A percentile compares a stretch with the other conserved stretches of the same genome.
phyloP scores from a whole-genome alignment of 306 rosid genomes.

The Citrullus colocynthis region DNA sequence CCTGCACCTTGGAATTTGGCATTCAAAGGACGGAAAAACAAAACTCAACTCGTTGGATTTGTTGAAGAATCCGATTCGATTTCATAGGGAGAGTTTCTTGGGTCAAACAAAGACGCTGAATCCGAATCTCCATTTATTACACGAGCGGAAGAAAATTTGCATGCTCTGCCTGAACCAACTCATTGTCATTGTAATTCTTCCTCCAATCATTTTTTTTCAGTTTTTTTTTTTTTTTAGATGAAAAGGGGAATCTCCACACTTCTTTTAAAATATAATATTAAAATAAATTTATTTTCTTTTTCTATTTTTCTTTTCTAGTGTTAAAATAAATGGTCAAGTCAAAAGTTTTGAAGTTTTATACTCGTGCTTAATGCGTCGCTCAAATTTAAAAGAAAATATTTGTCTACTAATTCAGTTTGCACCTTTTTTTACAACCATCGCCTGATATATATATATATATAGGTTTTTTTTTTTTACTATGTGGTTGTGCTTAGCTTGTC shows the following conservation, averaged over 20 bases:
- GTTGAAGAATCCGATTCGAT: not conserved
- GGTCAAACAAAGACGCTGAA: constrained; percentile 1
- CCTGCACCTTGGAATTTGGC: not conserved
- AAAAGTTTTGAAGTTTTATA: no score
- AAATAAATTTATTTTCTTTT: no score
- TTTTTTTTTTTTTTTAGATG: not conserved
- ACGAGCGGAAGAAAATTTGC: not conserved
- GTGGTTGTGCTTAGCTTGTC: no score
- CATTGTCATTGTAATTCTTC: not conserved
- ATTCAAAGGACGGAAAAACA: not conserved
- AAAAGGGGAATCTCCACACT: not conserved
- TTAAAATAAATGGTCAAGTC: no score
- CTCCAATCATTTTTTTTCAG: not conserved
- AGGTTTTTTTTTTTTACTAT: no score
- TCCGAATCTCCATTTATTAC: not conserved
- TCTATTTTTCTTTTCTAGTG: no score
- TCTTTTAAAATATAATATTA: no score
- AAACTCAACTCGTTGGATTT: not conserved
- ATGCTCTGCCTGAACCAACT: not conserved
- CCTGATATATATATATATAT: no score
- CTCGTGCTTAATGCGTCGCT: no score
- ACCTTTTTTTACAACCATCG: no score
- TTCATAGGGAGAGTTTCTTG: not conserved
- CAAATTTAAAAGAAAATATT: no score
- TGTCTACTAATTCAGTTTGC: no score